Base-by-base conservation (phyloP, 176 grass and related monocot species). In the Typha latifolia region DNA sequence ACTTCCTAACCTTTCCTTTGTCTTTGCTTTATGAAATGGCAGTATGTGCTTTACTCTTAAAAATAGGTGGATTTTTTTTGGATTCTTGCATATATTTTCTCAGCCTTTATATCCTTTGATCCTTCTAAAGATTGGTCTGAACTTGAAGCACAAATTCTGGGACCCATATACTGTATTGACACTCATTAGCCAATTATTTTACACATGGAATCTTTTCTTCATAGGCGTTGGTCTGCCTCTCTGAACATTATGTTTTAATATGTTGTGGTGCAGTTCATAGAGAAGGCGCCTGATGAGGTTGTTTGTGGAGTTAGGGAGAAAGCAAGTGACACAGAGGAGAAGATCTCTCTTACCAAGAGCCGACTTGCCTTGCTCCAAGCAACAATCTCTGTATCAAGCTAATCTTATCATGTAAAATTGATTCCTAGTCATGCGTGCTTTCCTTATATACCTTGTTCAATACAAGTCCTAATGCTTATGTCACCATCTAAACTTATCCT, bases 261-360 rank as follows among this genome's bases (percentile, higher is more conserved):
- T 0, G 0, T 79, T 63, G 10, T 77, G 32, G 5, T 84, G 69
- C 51, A 97, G 94, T 97, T 97, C 63, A 23, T 87, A 73, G 85
- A 97, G 68, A 92, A 92, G 67, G 94, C 94, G 13, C 94, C 94
- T 2, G 86, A 83, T 72, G 89, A 93, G 23, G 82, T 97, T 74
- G 89, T 97, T 24, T 78, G 81, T 64, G 89, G 85, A 66, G 89
- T 97, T 67, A 77, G 76, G 62, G 89, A 97, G 67, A 97, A 97
- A 71, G 94, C 89, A 65, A 80, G 71, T 0, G 86, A 97, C 48
- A 85, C 94, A 55, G 85, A 92, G 71, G 94, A 97, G 69, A 97
- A 82, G 73, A 84, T 97, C 66, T 66, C 78, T 79, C 89, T 92
- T 26, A 97, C 94, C 12, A 97, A 85, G 78, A 92, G 73, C 48